Evolutionary conservation across 306 rosid genomes (phyloP), one percentile per base, ranked within the genome.

Genomic region (Cotoneaster glaucophyllus): DNA sequence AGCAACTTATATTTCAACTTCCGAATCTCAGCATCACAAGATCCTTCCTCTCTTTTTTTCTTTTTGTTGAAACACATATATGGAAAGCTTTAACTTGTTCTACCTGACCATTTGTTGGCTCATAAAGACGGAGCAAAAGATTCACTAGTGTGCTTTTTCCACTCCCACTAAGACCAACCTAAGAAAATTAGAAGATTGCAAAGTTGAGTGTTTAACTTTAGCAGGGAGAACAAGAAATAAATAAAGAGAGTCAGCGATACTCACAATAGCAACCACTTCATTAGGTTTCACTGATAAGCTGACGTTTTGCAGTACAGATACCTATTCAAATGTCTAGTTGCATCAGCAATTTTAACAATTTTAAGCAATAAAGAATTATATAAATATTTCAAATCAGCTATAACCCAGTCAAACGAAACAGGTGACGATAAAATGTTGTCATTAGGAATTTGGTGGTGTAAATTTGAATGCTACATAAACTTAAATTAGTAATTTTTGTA

Each of bases 151-250:
- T 95, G 89, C 97, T 95, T 86, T 95, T 95, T 43, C 98, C 98
- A 70, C 98, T 95, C 43, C 97, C 97, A 83, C 98, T 95, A 76
- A 92, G 97, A 58, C 98, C 98, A 76, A 95, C 97, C 98, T 95
- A 75, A 28, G 56, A 79, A 58, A 74, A 77, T 70, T 32, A 48
- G 26, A 64, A 63, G 50, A 24, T 5, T 53, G 34, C 13, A 58
- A 78, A 77, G 50, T 71, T 53, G 64, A 73, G 70, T 26, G 24
- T 73, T 80, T 50, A 72, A 65, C 45, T 13, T 75, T 83, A 78
- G 50, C 52, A 44, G 65, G 65, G 74, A 78, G 56, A 70, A 37
- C 77, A 80, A 52, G 67, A 76, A 77, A 19, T 12, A 53, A 75
- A 67, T 56, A 81, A 77, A 48, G 78, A 69, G 73, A 77, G 28